Evolutionary conservation across 2,329 filamentous ascomycete species (phyloP), one percentile per base, ranked within the genome.

Genomic region (Thyridium curvatum): DNA sequence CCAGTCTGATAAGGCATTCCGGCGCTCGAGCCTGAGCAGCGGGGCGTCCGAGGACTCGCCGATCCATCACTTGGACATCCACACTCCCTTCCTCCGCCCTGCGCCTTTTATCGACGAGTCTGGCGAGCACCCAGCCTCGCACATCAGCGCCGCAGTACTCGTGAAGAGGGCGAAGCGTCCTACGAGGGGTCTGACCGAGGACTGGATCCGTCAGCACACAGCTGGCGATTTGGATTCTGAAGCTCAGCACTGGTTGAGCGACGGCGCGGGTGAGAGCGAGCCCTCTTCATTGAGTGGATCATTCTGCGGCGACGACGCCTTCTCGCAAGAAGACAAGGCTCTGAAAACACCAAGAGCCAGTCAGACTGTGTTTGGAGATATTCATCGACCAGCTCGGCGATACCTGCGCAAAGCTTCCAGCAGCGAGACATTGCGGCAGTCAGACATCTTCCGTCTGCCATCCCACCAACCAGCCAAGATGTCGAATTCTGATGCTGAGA

Each of bases 171-270:
- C 71, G 35, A 64, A 79, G 53, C 65, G 79, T 55, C 69, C 74
- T 40, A 66, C 71, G 13, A 68, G 71, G 47, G 79, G 82, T 42
- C 73, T 90, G 39, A 88, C 84, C 0, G 84, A 90, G 59, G 84
- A 89, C 66, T 91, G 86, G 86, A 88, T 93, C 48, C 83, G 85
- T 44, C 84, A 86, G 45, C 87, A 90, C 54, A 81, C 86, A n/a
- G 75, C 82, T n/a, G 75, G 77, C 46, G 78, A 83, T 48, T 73
- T 72, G 47, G 74, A 79, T 49, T 77, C 74, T 26, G 86, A 93
- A 56, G 77, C 79, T 48, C 79, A 78, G 44, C 83, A 88, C 61
- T 94, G 88, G 88, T 72, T 89, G 49, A 94, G 86, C 58, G 87
- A 94, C 73, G 76, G 81, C 45, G 75, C 77, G 17, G 77, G 77